These are phyloP conservation scores for Ramaria rubella DNA, from an alignment of 768 basidiomycete genomes.

Conservation along the genomic window DNA sequence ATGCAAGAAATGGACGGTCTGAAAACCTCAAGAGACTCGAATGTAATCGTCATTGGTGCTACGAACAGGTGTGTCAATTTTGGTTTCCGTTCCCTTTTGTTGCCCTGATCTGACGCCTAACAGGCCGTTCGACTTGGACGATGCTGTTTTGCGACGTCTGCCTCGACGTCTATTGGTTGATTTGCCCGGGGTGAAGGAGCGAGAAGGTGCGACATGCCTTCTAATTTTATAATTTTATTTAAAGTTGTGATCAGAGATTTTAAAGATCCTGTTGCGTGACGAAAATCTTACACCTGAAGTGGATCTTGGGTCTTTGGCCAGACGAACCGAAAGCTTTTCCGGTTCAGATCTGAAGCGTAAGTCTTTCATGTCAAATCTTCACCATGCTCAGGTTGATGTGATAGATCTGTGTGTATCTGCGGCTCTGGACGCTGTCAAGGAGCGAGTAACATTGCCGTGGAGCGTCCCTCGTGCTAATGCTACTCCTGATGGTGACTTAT, in stretches of 20 bases:
- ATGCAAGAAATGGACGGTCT: slow-evolving; percentile 98
- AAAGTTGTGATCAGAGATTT: slow-evolving; percentile 52
- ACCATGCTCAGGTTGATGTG: background rate
- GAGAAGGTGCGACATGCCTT: slow-evolving; percentile 52
- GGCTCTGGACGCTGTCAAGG: slow-evolving; percentile 87
- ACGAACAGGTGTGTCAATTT: slow-evolving; percentile 67
- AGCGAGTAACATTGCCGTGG: slow-evolving; percentile 79
- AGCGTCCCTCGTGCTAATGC: slow-evolving; percentile 15
- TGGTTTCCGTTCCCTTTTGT: slow-evolving; percentile 13
- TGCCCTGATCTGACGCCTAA: background rate
- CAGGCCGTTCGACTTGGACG: slow-evolving; percentile 77
- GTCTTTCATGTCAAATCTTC: slow-evolving; percentile 23
- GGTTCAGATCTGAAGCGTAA: slow-evolving; percentile 92
- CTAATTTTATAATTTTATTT: background rate
- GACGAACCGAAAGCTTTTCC: slow-evolving; percentile 79
- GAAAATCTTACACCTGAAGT: slow-evolving; percentile 64
- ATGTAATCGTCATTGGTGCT: slow-evolving; percentile 87
- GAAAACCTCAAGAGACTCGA: slow-evolving; percentile 68
- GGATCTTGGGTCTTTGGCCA: slow-evolving; percentile 52
- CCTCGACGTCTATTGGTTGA: slow-evolving; percentile 85
- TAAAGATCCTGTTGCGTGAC: slow-evolving; percentile 80
- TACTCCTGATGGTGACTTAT: background rate
- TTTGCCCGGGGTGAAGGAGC: slow-evolving; percentile 78
- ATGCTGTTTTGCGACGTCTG: slow-evolving; percentile 83
- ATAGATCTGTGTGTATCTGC: slow-evolving; percentile 89